Evolutionary conservation across 176 grass and related monocot species (phyloP).

Genomic region (Phragmites australis): DNA sequence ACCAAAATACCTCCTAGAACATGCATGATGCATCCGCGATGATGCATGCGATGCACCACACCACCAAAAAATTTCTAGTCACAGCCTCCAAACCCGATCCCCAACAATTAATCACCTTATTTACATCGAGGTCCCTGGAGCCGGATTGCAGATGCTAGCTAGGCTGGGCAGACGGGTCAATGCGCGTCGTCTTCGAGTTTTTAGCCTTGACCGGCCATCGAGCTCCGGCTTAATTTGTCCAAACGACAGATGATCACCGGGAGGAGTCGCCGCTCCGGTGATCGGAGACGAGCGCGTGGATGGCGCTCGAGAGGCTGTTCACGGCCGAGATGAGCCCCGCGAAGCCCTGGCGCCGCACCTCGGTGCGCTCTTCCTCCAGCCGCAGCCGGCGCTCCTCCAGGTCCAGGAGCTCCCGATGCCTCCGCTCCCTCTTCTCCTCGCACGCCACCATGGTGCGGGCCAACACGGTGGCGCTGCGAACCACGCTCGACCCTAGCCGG

Average conservation of each 20-base stretch:
- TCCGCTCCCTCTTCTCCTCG: constrained; percentile 90
- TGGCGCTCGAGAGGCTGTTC: constrained; percentile 85
- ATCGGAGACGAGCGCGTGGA: constrained; percentile 85
- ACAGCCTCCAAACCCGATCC: not conserved
- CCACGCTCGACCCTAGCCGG: constrained; percentile 78
- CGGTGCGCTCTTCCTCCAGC: constrained; percentile 80
- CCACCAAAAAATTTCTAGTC: constrained; percentile 31
- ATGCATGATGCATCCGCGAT: too few relatives aligned
- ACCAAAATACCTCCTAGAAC: too few relatives aligned
- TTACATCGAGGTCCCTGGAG: constrained; percentile 25
- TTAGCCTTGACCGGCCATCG: not conserved
- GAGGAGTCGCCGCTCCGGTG: constrained; percentile 68
- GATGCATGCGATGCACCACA: not conserved
- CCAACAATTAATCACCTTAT: constrained; percentile 39
- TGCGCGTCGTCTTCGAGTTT: too few relatives aligned
- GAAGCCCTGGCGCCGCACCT: constrained; percentile 88
- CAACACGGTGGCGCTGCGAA: constrained; percentile 88
- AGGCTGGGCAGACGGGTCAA: not conserved
- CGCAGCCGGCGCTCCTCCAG: constrained; percentile 89
- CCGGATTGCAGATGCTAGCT: not conserved
- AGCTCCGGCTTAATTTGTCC: too few relatives aligned
- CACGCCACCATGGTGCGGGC: constrained; percentile 82
- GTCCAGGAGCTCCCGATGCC: constrained; percentile 81
- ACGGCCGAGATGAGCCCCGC: constrained; percentile 76
- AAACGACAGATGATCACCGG: not conserved